Percentiles rank a stretch among this genome's conserved stretches.
Conservation (phyloP, 2,329 filamentous ascomycete species). For the Cladosporium cucumerinum region DNA sequence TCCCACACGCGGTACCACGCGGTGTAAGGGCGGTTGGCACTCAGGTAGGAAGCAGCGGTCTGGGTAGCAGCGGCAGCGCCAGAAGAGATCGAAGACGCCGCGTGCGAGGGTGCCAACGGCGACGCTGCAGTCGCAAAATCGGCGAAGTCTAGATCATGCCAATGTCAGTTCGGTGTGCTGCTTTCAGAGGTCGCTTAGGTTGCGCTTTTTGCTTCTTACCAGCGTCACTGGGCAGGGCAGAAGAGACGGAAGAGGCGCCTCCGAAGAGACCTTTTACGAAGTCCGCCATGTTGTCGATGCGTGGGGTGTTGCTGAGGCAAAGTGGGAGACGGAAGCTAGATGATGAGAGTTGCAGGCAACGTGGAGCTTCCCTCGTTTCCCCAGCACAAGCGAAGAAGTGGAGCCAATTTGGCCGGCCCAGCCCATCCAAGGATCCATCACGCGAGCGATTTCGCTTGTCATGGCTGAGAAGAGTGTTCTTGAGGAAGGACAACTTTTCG, state of each 20-base stretch:
- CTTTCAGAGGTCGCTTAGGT: conserved; percentile 8
- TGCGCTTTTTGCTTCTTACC: conserved; percentile 52
- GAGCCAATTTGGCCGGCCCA: neutral
- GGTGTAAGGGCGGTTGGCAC: conserved; percentile 65
- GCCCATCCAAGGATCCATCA: neutral
- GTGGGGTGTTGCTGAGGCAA: conserved; percentile 1
- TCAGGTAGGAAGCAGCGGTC: conserved; percentile 35
- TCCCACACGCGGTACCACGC: conserved; percentile 98
- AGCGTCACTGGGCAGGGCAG: conserved; percentile 54
- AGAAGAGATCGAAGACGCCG: conserved; percentile 54
- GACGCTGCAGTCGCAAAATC: conserved; percentile 82
- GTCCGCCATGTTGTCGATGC: conserved; percentile 36
- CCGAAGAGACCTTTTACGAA: conserved; percentile 68
- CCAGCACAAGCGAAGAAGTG: conserved; percentile 3
- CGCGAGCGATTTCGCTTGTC: neutral
- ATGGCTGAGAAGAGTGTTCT: neutral
- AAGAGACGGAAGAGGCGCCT: conserved; percentile 58
- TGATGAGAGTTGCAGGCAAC: neutral
- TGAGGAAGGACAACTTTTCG: neutral
- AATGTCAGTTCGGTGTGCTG: conserved; percentile 16
- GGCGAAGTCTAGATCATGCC: conserved; percentile 69
- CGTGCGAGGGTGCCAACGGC: conserved; percentile 53
- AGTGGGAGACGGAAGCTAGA: neutral
- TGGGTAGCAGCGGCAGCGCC: conserved; percentile 40
- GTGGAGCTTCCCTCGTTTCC: conserved; percentile 2